These are phyloP conservation scores for Pichia eremophila DNA, from an alignment of 805 yeast species.

Conservation along the genomic window DNA sequence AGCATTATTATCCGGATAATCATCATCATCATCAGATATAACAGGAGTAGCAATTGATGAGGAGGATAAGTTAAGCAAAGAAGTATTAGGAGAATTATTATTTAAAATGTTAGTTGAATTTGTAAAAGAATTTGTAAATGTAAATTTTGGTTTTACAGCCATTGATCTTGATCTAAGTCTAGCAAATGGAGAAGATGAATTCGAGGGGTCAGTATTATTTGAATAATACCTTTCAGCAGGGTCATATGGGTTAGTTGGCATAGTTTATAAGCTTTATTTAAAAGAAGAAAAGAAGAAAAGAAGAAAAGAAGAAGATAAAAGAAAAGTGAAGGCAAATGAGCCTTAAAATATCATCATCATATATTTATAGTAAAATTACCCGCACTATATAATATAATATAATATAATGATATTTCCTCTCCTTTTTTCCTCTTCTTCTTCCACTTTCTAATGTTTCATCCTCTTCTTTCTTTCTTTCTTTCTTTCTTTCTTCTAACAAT, in stretches of 20 bases:
- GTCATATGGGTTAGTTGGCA: constrained; percentile 43
- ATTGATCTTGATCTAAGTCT: constrained; percentile 47
- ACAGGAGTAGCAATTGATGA: constrained; percentile 9
- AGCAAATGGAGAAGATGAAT: constrained; percentile 33
- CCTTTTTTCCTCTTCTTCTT: too few relatives aligned
- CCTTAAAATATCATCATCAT: too few relatives aligned
- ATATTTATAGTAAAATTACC: too few relatives aligned
- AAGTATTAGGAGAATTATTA: background rate
- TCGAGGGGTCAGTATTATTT: constrained; percentile 47
- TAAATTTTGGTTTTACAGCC: constrained; percentile 18
- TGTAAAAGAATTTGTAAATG: too few relatives aligned
- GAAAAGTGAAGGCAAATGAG: background rate
- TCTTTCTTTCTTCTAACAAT: too few relatives aligned
- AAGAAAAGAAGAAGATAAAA: background rate
- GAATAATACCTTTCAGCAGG: constrained; percentile 66
- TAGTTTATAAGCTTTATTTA: background rate
- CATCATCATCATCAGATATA: constrained; percentile 9
- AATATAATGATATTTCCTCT: too few relatives aligned
- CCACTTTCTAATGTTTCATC: too few relatives aligned
- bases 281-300: background rate
- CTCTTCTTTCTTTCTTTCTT: too few relatives aligned
- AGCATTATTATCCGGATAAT: background rate
- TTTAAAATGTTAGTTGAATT: too few relatives aligned
- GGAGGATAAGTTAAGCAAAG: background rate
- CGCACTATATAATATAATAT: too few relatives aligned